Conservation (phyloP, 2,329 filamentous ascomycete genomes). For the Penicillium paneum region DNA sequence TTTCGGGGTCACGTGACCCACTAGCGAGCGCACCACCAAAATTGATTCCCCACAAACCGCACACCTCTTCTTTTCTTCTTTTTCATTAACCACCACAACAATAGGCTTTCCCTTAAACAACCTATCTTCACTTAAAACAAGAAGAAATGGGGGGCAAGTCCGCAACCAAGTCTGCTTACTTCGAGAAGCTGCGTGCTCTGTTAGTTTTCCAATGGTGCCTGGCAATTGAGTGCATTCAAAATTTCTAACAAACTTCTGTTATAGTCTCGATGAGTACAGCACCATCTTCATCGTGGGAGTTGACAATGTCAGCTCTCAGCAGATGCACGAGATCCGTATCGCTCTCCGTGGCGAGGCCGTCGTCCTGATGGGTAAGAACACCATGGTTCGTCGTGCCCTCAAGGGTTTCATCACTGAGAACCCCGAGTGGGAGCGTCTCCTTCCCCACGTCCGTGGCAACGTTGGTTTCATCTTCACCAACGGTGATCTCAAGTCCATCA, state of each 20-base stretch:
- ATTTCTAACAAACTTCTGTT: not conserved
- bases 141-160: conserved; percentile 99
- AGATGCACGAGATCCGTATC: conserved; percentile 99
- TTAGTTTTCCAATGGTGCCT: conserved; percentile 66
- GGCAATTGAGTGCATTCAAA: conserved; percentile 13
- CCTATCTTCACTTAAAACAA: conserved; percentile 84
- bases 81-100: conserved; percentile 25
- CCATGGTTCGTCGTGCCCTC: conserved; percentile 98
- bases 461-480: conserved; percentile 99
- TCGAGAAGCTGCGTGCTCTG: conserved; percentile 71
- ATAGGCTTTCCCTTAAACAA: conserved; percentile 83
- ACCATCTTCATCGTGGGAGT: conserved; percentile 96
- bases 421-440: conserved; percentile 97
- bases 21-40: conserved; percentile 41
- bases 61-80: conserved; percentile 14
- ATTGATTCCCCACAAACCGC: conserved; percentile 26
- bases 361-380: conserved; percentile 99
- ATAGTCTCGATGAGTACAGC: conserved; percentile 80
- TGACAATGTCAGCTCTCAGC: conserved; percentile 99
- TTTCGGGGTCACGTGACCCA: conserved; percentile 31
- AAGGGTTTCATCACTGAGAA: conserved; percentile 87
- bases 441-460: conserved; percentile 95
- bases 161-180: conserved; percentile 92
- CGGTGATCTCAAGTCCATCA: conserved; percentile 82
- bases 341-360: conserved; percentile 87